Conservation (phyloP, 371 early-diverging fungal genomes). For the Mucor racemosus region DNA sequence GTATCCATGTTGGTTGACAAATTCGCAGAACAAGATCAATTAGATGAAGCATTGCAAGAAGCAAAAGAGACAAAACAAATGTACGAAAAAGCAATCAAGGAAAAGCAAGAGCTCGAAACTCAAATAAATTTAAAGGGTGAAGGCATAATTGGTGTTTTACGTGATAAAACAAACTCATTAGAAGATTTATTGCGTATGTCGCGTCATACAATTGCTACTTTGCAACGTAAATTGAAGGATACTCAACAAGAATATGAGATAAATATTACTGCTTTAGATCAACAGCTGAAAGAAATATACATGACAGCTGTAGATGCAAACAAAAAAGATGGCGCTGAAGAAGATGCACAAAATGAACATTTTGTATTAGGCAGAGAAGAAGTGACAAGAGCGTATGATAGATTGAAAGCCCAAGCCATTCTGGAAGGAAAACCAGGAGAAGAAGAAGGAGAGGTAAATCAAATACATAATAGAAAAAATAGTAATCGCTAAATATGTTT, state of each 20-base stretch:
- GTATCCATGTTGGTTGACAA: constrained; percentile 77
- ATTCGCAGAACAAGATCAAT: constrained; percentile 82
- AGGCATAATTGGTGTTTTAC: constrained; percentile 75
- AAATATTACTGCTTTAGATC: constrained; percentile 71
- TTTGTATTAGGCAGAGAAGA: constrained; percentile 37
- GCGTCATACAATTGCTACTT: constrained; percentile 77
- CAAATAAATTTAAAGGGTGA: constrained; percentile 76
- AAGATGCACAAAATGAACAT: constrained; percentile 40
- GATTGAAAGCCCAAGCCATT: constrained; percentile 50
- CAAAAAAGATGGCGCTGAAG: constrained; percentile 35
- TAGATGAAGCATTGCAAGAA: constrained; percentile 70
- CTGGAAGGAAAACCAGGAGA: constrained; percentile 44
- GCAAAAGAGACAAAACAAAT: constrained; percentile 63
- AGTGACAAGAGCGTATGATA: constrained; percentile 44
- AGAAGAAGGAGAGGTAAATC: constrained; percentile 20
- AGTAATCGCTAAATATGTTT: neutral
- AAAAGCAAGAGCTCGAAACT: constrained; percentile 71
- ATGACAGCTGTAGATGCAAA: constrained; percentile 64
- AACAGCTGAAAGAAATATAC: constrained; percentile 72
- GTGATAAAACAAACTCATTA: constrained; percentile 75
- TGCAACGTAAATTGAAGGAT: constrained; percentile 74
- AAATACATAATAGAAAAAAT: neutral
- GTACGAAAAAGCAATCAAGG: constrained; percentile 54
- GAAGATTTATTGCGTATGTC: constrained; percentile 83
- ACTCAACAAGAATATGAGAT: constrained; percentile 68